Base-by-base conservation (phyloP, 1,284 basidiomycete species). In the Puccinia triticina region DNA sequence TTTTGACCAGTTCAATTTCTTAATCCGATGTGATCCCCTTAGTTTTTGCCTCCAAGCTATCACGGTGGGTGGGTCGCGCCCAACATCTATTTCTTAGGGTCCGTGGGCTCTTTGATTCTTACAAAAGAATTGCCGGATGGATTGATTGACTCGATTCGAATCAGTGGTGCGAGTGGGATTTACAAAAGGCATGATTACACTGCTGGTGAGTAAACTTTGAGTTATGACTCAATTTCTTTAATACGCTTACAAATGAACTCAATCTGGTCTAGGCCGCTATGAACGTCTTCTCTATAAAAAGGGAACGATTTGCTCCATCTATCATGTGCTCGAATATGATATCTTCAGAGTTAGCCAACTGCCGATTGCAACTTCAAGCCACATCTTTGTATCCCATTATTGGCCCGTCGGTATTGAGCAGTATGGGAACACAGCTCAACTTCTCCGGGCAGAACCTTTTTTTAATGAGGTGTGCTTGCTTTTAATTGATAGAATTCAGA, bases 81-180 rank as follows among this genome's bases (percentile, higher is more conserved):
- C 1, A 96, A 97, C 86, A 97, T 99, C 79, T 99, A 98, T 88
- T 99, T 94, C 87, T 90, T 99, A 7, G 97, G 97, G 0, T 91
- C 93, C 83, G 94, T 95, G 10, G 96, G 96, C 0, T 94, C 93
- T 81, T 90, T 99, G 0, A 90, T 93, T 75, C 92, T 98, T 46
- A 92, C 53, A 74, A 82, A 82, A 48, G 29, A 32, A 34, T 61
- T 82, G 11, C 57, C 43, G 21, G 79, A 82, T 66, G 79, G 79
- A 59, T 57, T 37, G 5, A 32, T 48, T 82, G 67, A 95, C 85
- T 95, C 94, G 0, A 84, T 98, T 50, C 90, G 93, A 16, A 94
- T 99, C 53, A 92, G 92, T 16, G 96, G 96, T 10, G 91, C 93
- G 4, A 96, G 0, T n/a, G n/a, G n/a, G n/a, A n/a, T n/a, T n/a